Base-by-base conservation (phyloP, 2,329 filamentous ascomycete genomes). In the Bipolaris oryzae region DNA sequence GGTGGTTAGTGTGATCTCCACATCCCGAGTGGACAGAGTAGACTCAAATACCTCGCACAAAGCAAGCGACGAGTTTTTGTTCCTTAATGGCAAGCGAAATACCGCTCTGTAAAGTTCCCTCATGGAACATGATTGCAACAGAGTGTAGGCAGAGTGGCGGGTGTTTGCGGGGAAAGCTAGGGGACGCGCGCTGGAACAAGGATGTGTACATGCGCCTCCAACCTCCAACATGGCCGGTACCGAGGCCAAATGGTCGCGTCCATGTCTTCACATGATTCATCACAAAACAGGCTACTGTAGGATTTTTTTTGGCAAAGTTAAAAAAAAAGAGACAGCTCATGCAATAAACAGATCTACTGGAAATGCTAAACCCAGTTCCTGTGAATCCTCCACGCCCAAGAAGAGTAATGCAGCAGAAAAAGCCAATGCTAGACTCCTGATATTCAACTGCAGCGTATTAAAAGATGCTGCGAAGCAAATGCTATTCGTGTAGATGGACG, bases 61-160 rank as follows among this genome's bases (percentile, higher is more conserved):
- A 96, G 78, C 92, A 96, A 28, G 90, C 84, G 0, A 97, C 90
- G 16, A 89, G 82, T 76, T 94, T 96, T 57, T 85, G 81, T 74
- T 93, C 82, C 58, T 86, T 84, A 6, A 97, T 82, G 11, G 93
- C 92, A 18, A 85, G 81, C 31, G 85, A 82, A 66, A 97, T 96
- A 56, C 91, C 93, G 68, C 89, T 88, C 68, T 96, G 90, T 18
- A 97, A 78, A 58, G 86, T 87, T 16, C 92, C 93, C 58, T 87
- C 71, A 74, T 92, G 93, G 77, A 96, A 97, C 88, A 96, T 93
- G 39, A 45, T 59, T 50, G 64, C 33, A 50, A 18, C 44, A 20
- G 25, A 21, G 41, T 13, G n/a, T 33, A 25, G 56, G 52, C 55
- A 52, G 50, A 50, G 50, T 53, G 56, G 53, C 58, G 59, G 53